Conservation (phyloP, 176 grass and related monocot genomes). For the Musa troglodytarum region DNA sequence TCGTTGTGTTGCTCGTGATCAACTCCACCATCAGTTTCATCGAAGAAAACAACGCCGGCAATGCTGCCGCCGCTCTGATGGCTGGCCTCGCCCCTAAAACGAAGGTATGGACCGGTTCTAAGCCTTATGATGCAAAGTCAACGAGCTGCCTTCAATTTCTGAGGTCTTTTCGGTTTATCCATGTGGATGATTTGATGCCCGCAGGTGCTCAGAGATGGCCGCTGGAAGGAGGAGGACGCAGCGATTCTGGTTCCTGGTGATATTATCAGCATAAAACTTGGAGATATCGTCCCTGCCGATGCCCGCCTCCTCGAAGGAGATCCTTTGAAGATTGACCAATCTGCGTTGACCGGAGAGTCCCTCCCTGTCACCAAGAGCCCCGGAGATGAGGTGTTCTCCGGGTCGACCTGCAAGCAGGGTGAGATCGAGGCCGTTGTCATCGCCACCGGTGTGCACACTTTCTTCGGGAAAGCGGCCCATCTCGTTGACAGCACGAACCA, state of each 20-base stretch:
- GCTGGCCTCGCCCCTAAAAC: slow-evolving; percentile 77
- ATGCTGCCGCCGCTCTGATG: slow-evolving; percentile 86
- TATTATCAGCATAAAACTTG: slow-evolving; percentile 75
- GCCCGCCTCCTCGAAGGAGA: slow-evolving; percentile 74
- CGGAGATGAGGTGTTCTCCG: slow-evolving; percentile 67
- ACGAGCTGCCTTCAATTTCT: background rate
- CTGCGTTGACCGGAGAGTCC: slow-evolving; percentile 80
- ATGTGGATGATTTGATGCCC: background rate
- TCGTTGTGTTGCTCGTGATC: slow-evolving; percentile 52
- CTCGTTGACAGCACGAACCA: slow-evolving; percentile 89
- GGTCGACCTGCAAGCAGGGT: slow-evolving; percentile 92
- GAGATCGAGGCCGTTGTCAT: slow-evolving; percentile 87
- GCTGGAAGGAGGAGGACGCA: slow-evolving; percentile 65
- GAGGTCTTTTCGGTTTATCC: background rate
- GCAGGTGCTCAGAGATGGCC: slow-evolving; percentile 65
- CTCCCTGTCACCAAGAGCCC: slow-evolving; percentile 61
- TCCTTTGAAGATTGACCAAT: slow-evolving; percentile 87
- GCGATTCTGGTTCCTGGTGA: slow-evolving; percentile 77
- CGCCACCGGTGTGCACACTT: slow-evolving; percentile 91
- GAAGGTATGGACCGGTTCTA: slow-evolving; percentile 19
- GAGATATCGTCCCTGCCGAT: slow-evolving; percentile 80
- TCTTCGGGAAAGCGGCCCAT: slow-evolving; percentile 95
- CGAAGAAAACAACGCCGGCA: slow-evolving; percentile 82
- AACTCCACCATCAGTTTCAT: slow-evolving; percentile 83
- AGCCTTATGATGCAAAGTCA: too few relatives aligned